Base-by-base conservation (phyloP, 352 stramenopile genomes). In the Phytophthora ramorum region DNA sequence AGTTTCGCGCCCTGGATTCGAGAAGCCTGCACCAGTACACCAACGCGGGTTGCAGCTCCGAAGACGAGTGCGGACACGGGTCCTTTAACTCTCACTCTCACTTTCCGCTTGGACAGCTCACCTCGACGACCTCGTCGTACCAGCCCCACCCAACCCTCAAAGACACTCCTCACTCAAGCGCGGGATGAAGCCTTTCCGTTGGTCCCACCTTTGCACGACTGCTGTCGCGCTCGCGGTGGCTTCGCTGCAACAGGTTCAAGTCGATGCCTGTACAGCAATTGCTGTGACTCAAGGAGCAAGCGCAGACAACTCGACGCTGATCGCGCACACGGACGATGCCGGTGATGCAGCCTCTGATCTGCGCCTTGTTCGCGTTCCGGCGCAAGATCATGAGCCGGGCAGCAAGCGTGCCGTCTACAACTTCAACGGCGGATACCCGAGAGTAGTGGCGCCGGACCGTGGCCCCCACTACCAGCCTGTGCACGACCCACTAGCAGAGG, bases 341-440 rank as follows among this genome's bases (percentile, higher is more conserved):
- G 88, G 88, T 16, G 71, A 63, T 22, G 75, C 83, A 40, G 87
- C 92, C 4, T 92, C 92, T 16, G 95, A 98, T 64, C 79, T 97
- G 20, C 88, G 95, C 10, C 78, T 98, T 22, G 89, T 97, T 47
- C 90, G 89, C 32, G 91, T 99, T 28, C 95, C 95, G 9, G 93
- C 93, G 1, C 70, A 81, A 26, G 82, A 97, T 43, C 78, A 93
- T 51, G 46, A 59, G 0, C 14, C 52, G 1, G 75, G 65, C 12
- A 66, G 76, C 4, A 63, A 73, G 24, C 83, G 88, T 0, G 73
- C 83, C 0, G 74, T 96, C 34, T 95, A 90, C 70, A 86, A 83
- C 58, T 82, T 92, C 61, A 76, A 80, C 17, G 75, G 80, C 41
- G 87, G 87, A 4, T 97, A 88, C 50, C 90, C 90, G 6, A 74